Evolutionary conservation across 192 early-diverging fungal genomes (phyloP).

Genomic region (Gaertneriomyces sp.): DNA sequence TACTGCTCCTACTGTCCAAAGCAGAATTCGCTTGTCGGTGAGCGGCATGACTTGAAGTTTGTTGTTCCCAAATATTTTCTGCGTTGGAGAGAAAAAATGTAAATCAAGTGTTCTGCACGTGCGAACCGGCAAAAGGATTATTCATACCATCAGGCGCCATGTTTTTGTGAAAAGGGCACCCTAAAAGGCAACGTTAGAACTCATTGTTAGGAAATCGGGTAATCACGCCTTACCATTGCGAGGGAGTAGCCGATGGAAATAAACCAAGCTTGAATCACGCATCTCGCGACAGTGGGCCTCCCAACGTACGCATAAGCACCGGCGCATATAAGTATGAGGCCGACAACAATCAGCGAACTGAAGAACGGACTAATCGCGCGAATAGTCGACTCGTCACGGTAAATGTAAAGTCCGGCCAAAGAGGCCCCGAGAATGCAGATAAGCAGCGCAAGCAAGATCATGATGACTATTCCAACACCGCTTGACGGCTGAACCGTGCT

Average conservation of each 20-base stretch:
- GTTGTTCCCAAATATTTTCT: background rate
- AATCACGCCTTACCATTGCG: background rate
- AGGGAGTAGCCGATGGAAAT: background rate
- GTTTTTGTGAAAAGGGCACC: constrained; percentile 1
- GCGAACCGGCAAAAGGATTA: no score
- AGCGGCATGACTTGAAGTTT: background rate
- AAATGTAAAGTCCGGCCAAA: background rate
- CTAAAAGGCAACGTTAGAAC: background rate
- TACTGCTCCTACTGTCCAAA: background rate
- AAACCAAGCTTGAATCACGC: background rate
- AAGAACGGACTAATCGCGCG: constrained; percentile 1
- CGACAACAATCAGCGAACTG: background rate
- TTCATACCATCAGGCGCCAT: background rate
- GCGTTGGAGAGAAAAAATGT: no score
- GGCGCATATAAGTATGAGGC: background rate
- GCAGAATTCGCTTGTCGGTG: background rate
- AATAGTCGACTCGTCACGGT: background rate
- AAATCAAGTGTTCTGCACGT: no score
- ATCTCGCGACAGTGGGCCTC: background rate
- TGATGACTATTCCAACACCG: background rate
- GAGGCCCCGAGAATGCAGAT: background rate
- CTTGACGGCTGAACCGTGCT: background rate
- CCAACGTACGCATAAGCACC: background rate
- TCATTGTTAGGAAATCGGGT: background rate
- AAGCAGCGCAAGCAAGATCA: background rate